These are phyloP conservation scores for Moniliophthora roreri DNA, from an alignment of 1,284 basidiomycete genomes.

Conservation along the genomic window DNA sequence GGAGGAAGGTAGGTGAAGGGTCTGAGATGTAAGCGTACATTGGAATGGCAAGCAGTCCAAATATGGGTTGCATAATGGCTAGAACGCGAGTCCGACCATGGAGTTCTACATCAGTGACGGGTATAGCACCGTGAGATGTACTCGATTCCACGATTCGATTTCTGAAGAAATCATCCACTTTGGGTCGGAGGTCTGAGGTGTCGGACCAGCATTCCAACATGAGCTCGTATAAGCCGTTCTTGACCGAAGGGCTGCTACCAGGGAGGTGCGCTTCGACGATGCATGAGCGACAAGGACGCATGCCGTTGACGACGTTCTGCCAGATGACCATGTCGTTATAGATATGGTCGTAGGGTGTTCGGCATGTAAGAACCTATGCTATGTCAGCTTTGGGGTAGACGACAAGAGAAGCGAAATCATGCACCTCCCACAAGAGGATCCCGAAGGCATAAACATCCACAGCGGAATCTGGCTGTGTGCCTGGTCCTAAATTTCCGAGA, in stretches of 20 bases:
- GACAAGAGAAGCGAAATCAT: background rate
- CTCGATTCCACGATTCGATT: background rate
- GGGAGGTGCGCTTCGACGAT: background rate
- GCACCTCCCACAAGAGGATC: background rate
- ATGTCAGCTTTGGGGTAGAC: background rate
- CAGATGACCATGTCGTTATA: background rate
- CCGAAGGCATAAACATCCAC: conserved; percentile 3
- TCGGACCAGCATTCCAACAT: conserved; percentile 1
- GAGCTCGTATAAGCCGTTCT: background rate
- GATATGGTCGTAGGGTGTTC: conserved; percentile 3
- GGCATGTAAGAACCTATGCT: background rate
- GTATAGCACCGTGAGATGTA: background rate
- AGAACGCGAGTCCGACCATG: background rate
- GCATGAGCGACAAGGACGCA: background rate
- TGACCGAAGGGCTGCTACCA: background rate
- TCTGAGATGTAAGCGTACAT: background rate
- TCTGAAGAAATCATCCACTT: background rate
- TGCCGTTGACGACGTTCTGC: background rate
- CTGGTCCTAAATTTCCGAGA: background rate
- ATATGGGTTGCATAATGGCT: background rate
- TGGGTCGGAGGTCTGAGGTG: background rate
- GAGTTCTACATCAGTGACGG: background rate
- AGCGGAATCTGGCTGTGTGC: background rate
- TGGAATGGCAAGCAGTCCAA: background rate
- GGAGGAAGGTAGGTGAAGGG: no score